Evolutionary conservation across 2,329 filamentous ascomycete species (phyloP).

Genomic region (Microascus cirrosus): DNA sequence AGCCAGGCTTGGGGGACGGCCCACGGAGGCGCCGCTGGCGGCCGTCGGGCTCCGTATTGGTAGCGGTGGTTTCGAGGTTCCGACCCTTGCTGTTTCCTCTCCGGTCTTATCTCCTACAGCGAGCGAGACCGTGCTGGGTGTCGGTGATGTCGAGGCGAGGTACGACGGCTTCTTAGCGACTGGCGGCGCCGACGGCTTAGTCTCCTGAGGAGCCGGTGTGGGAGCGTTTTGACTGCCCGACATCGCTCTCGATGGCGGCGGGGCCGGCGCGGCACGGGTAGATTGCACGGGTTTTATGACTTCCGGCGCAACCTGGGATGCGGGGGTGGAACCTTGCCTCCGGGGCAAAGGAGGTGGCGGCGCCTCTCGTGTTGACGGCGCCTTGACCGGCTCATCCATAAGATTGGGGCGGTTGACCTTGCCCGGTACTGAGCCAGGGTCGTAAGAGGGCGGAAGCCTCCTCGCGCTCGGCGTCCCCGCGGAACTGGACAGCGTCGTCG

Average conservation of each 20-base stretch:
- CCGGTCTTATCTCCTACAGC: neutral
- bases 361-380: constrained; percentile 16
- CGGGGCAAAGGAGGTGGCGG: constrained; percentile 35
- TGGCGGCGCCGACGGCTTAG: constrained; percentile 27
- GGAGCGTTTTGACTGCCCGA: neutral
- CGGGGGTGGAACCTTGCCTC: constrained; percentile 18
- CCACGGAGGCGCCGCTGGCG: neutral
- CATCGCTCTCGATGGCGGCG: constrained; percentile 12
- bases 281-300: constrained; percentile 6
- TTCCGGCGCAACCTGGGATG: constrained; percentile 8
- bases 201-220: neutral
- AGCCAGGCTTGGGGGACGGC: neutral
- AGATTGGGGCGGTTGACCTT: constrained; percentile 32
- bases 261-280: constrained; percentile 4
- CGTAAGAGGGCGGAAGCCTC: constrained; percentile 40
- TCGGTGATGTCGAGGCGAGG: neutral
- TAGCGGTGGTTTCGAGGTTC: constrained; percentile 10
- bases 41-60: constrained; percentile 11
- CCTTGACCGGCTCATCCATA: constrained; percentile 20
- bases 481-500: constrained; percentile 26
- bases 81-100: neutral
- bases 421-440: constrained; percentile 28
- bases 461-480: constrained; percentile 32
- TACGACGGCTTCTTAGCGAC: constrained; percentile 50
- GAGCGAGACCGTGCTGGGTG: neutral